phyloP scores from a whole-genome alignment of 306 rosid genomes.

The Pterocarpus santalinus region DNA sequence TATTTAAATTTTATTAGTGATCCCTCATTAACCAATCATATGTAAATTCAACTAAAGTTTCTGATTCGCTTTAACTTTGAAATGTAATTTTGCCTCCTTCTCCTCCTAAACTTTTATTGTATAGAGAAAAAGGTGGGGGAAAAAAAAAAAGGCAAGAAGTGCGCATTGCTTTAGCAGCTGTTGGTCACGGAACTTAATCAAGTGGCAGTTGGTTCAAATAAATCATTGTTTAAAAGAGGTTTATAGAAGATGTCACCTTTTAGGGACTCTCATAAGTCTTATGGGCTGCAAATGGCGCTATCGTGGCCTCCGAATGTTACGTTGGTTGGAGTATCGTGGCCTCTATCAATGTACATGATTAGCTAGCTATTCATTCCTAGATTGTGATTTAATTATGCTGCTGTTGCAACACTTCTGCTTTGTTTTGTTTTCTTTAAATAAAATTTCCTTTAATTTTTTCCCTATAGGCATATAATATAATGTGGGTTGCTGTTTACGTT shows the following conservation, averaged over 20 bases:
- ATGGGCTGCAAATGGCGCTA: conserved; percentile 52
- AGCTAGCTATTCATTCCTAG: not conserved
- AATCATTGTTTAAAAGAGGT: conserved; percentile 33
- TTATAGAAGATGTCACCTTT: conserved; percentile 55
- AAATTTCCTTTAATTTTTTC: too few relatives aligned
- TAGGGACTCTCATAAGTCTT: conserved; percentile 9
- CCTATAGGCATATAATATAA: too few relatives aligned
- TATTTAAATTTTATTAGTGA: too few relatives aligned
- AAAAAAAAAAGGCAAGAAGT: not conserved
- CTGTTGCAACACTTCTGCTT: too few relatives aligned
- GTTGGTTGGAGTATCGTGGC: conserved; percentile 48
- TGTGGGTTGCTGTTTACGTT: too few relatives aligned
- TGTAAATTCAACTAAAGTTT: too few relatives aligned
- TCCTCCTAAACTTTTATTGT: not conserved
- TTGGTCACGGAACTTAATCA: conserved; percentile 45
- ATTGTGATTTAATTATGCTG: too few relatives aligned
- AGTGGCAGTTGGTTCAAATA: conserved; percentile 45
- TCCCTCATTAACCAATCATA: too few relatives aligned
- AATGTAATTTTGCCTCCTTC: not conserved
- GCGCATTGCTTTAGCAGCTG: conserved; percentile 28
- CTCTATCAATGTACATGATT: conserved; percentile 49
- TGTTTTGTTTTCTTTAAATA: too few relatives aligned
- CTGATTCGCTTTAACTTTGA: not conserved
- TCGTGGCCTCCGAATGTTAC: conserved; percentile 33
- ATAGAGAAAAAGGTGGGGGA: not conserved